Conservation (phyloP, 2,329 filamentous ascomycete genomes). For the Penicillium sumatraense region DNA sequence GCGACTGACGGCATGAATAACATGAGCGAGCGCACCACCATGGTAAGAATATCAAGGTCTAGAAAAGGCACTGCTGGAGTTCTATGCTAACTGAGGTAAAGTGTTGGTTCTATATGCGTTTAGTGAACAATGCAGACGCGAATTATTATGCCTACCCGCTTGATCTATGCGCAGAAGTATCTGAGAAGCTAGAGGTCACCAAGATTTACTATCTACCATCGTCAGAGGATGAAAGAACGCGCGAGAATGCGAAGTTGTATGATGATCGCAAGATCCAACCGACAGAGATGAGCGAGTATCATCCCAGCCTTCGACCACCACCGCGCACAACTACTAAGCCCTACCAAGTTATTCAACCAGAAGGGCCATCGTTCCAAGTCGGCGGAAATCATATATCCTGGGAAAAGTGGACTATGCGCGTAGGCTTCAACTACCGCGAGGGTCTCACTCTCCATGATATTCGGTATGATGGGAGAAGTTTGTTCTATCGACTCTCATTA, state of each 20-base stretch:
- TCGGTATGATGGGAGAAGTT: constrained; percentile 42
- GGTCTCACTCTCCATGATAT: constrained; percentile 49
- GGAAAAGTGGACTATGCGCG: constrained; percentile 51
- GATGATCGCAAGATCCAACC: constrained; percentile 45
- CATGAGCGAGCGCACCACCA: constrained; percentile 50
- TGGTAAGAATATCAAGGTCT: constrained; percentile 41
- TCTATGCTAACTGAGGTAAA: neutral
- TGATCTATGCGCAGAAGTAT: constrained; percentile 58
- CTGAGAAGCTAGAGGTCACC: constrained; percentile 54
- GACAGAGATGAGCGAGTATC: constrained; percentile 38
- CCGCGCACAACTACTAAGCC: constrained; percentile 42
- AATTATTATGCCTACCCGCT: constrained; percentile 65
- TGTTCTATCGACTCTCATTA: constrained; percentile 49
- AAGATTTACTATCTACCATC: constrained; percentile 56
- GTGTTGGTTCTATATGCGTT: constrained; percentile 46
- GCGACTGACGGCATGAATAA: constrained; percentile 56
- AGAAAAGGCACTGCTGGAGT: neutral
- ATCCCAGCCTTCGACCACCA: constrained; percentile 34
- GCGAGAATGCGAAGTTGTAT: constrained; percentile 41
- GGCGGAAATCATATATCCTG: constrained; percentile 38
- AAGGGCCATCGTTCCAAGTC: constrained; percentile 40
- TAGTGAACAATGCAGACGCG: constrained; percentile 51
- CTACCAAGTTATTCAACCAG: constrained; percentile 41
- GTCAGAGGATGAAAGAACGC: constrained; percentile 45
- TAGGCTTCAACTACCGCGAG: constrained; percentile 53